Evolutionary conservation across 148 eudicot species (phyloP).

Genomic region (Spergularia marina): DNA sequence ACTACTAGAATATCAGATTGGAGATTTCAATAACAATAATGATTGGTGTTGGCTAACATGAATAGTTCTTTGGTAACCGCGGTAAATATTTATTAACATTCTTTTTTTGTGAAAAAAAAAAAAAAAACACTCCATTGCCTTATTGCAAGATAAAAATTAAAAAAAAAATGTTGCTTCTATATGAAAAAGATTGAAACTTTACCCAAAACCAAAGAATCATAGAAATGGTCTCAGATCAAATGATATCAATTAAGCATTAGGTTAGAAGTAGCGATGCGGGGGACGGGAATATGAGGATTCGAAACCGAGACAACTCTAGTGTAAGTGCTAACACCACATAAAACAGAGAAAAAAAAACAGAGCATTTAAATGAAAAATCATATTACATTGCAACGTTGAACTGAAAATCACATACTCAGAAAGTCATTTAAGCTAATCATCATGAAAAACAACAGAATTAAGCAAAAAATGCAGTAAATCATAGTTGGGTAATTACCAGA

Average conservation of each 20-base stretch:
- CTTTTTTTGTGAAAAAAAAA: no score
- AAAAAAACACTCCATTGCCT: no score
- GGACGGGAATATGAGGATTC: no score
- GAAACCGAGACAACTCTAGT: no score
- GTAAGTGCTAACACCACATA: not conserved
- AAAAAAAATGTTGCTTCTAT: not conserved
- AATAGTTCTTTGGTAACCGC: no score
- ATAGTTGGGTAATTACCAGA: constrained; percentile 30
- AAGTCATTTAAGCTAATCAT: not conserved
- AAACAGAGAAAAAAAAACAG: constrained; percentile 17
- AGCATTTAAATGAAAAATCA: constrained; percentile 1
- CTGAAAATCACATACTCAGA: constrained; percentile 15
- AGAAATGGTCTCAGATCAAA: constrained; percentile 29
- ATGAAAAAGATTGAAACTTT: constrained; percentile 6
- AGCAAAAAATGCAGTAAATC: constrained; percentile 13
- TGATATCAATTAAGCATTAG: not conserved
- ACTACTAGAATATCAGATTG: no score
- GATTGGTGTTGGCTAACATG: no score
- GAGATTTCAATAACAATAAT: no score
- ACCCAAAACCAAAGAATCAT: constrained; percentile 18
- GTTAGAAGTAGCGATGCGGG: no score
- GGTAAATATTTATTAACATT: no score
- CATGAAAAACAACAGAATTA: not conserved
- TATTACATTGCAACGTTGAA: constrained; percentile 12
- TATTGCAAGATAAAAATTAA: no score